These are phyloP conservation scores for Chaetomiaceae sp. DNA, from an alignment of 2,329 filamentous ascomycete species.

Conservation along the genomic window DNA sequence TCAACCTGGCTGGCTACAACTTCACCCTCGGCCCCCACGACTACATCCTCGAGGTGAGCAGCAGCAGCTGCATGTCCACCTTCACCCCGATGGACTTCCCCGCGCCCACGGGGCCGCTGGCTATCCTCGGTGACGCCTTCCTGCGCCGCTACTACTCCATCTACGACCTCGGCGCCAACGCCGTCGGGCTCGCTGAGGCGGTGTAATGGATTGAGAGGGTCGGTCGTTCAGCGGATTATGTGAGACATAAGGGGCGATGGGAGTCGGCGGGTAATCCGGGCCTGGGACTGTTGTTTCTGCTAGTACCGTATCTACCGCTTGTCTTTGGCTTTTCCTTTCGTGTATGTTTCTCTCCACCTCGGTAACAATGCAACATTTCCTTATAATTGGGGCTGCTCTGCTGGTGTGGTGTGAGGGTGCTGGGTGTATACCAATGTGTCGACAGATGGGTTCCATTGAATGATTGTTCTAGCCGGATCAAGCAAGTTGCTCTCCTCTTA, in stretches of 20 bases:
- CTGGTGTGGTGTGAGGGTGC: no score
- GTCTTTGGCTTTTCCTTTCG: constrained; percentile 2
- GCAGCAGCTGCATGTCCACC: constrained; percentile 91
- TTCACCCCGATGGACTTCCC: constrained; percentile 97
- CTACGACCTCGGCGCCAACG: constrained; percentile 85
- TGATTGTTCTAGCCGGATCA: no score
- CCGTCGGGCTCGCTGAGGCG: constrained; percentile 82
- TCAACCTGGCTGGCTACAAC: constrained; percentile 84
- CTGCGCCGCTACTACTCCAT: constrained; percentile 88
- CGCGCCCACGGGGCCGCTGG: constrained; percentile 80
- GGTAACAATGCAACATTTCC: not conserved
- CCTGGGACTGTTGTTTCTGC: not conserved
- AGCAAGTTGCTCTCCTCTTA: no score
- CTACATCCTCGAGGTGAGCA: constrained; percentile 93
- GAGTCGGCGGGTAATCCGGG: no score
- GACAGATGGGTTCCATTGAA: no score
- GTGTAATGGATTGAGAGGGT: constrained; percentile 42
- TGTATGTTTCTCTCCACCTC: not conserved
- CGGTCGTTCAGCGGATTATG: not conserved
- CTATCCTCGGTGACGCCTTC: constrained; percentile 87
- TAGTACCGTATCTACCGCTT: constrained; percentile 3
- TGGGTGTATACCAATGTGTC: no score
- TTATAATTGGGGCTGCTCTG: no score
- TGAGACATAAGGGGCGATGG: no score
- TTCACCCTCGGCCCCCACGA: constrained; percentile 85